A percentile compares a stretch with the other conserved stretches of the same genome.
Evolutionary conservation across 140 eudicot species (phyloP).

Genomic region (Flaveria floridana): DNA sequence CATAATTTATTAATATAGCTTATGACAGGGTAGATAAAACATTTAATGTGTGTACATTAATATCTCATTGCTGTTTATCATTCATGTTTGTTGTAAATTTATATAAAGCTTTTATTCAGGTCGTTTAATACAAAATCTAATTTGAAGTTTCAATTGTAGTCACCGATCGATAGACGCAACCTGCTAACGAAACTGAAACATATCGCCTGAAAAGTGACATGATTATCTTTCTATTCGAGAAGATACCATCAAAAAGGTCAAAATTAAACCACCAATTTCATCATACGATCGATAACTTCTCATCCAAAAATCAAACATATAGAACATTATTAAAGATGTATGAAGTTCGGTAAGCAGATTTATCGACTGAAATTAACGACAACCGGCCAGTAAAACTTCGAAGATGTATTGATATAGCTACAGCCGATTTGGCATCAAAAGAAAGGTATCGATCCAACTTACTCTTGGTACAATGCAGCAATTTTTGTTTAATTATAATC

Average conservation of each 20-base stretch:
- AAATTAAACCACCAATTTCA: neutral
- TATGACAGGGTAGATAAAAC: too few relatives aligned
- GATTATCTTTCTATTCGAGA: slow-evolving; percentile 15
- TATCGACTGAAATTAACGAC: slow-evolving; percentile 36
- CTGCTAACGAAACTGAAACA: slow-evolving; percentile 15
- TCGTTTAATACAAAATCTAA: too few relatives aligned
- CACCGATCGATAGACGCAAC: slow-evolving; percentile 32
- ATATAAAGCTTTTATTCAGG: too few relatives aligned
- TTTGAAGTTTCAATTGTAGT: slow-evolving; percentile 11
- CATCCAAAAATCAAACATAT: neutral
- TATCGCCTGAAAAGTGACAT: slow-evolving; percentile 27
- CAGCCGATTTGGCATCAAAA: slow-evolving; percentile 43
- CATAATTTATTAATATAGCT: too few relatives aligned
- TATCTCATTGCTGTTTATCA: too few relatives aligned
- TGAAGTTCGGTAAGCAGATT: slow-evolving; percentile 47
- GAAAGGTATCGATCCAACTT: slow-evolving; percentile 23
- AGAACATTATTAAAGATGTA: neutral
- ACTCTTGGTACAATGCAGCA: slow-evolving; percentile 41
- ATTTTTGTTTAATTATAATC: neutral
- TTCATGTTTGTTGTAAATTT: too few relatives aligned
- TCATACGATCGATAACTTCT: neutral
- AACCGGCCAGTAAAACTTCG: slow-evolving; percentile 45
- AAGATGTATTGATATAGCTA: slow-evolving; percentile 26
- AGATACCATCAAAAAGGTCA: neutral
- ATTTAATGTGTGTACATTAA: too few relatives aligned